A percentile compares a stretch with the other conserved stretches of the same genome.
These are phyloP conservation scores for Tricholomella constricta DNA, from an alignment of 768 basidiomycete genomes.

Conservation along the genomic window DNA sequence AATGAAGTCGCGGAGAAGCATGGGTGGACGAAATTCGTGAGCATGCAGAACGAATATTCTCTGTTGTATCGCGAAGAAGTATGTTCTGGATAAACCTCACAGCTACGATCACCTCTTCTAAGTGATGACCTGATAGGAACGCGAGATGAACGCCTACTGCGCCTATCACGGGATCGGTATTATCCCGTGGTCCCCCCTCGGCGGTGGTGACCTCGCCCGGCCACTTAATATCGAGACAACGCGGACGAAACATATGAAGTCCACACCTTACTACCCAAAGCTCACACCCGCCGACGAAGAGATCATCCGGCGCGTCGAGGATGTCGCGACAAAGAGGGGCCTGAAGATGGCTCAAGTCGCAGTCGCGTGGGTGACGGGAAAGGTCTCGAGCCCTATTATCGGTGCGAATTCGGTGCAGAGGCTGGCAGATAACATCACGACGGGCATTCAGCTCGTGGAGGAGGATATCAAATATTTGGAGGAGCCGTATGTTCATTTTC, in stretches of 20 bases:
- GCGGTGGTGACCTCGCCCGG: slow-evolving; percentile 37
- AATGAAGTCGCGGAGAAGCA: slow-evolving; percentile 44
- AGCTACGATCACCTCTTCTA: background rate
- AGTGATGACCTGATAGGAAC: slow-evolving; percentile 32
- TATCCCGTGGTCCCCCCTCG: slow-evolving; percentile 51
- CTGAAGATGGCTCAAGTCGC: slow-evolving; percentile 47
- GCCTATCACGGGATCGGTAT: slow-evolving; percentile 50
- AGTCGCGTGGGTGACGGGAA: slow-evolving; percentile 40
- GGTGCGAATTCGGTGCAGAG: slow-evolving; percentile 21
- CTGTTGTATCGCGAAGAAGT: slow-evolving; percentile 55
- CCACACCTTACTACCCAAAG: slow-evolving; percentile 16
- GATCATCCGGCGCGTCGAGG: slow-evolving; percentile 39
- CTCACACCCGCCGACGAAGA: slow-evolving; percentile 26
- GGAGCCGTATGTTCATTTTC: background rate
- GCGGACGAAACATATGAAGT: slow-evolving; percentile 13
- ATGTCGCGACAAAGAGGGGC: slow-evolving; percentile 42
- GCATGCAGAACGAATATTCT: slow-evolving; percentile 56
- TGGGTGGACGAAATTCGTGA: slow-evolving; percentile 53
- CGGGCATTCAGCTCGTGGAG: slow-evolving; percentile 30
- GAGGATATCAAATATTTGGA: slow-evolving; percentile 23
- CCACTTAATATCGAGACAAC: slow-evolving; percentile 29
- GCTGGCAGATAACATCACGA: slow-evolving; percentile 16
- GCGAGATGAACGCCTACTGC: slow-evolving; percentile 47
- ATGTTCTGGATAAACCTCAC: background rate
- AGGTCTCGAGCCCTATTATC: slow-evolving; percentile 37